Evolutionary conservation across 345 rosid species (phyloP).

Genomic region (Barbarea vulgaris): DNA sequence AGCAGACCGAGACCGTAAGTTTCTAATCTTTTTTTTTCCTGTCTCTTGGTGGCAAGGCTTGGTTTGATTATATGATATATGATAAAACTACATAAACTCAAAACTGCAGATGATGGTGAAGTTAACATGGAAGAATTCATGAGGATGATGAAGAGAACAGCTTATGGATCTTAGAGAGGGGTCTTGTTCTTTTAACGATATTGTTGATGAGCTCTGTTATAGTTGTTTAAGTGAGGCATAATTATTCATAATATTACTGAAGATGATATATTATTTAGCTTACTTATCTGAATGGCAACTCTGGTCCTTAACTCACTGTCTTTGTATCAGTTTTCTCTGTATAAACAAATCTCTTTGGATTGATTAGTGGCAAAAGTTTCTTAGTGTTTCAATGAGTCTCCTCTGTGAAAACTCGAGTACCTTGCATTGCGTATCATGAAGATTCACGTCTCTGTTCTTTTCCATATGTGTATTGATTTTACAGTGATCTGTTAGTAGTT

Average conservation of each 20-base stretch:
- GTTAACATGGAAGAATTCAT: conserved; percentile 69
- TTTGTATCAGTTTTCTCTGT: conserved; percentile 10
- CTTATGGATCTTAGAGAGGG: conserved; percentile 52
- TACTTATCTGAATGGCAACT: conserved; percentile 3
- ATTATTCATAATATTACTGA: neutral
- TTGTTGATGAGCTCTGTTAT: conserved; percentile 3
- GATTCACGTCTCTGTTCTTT: neutral
- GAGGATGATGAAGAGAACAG: conserved; percentile 73
- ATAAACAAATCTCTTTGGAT: neutral
- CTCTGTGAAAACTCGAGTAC: neutral
- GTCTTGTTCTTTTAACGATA: neutral
- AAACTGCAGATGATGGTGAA: conserved; percentile 71
- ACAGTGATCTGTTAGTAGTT: neutral
- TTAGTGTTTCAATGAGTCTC: neutral
- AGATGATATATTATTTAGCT: neutral
- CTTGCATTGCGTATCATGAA: neutral
- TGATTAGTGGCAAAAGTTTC: neutral
- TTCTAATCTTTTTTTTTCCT: neutral
- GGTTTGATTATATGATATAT: neutral
- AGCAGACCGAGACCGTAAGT: conserved; percentile 87
- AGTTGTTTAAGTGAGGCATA: conserved; percentile 2
- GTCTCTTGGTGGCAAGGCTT: neutral
- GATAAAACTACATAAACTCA: neutral
- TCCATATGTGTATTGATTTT: neutral
- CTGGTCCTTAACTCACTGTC: neutral